Base-by-base conservation (phyloP, 2,329 filamentous ascomycete species). In the Aspergillus awamori region DNA sequence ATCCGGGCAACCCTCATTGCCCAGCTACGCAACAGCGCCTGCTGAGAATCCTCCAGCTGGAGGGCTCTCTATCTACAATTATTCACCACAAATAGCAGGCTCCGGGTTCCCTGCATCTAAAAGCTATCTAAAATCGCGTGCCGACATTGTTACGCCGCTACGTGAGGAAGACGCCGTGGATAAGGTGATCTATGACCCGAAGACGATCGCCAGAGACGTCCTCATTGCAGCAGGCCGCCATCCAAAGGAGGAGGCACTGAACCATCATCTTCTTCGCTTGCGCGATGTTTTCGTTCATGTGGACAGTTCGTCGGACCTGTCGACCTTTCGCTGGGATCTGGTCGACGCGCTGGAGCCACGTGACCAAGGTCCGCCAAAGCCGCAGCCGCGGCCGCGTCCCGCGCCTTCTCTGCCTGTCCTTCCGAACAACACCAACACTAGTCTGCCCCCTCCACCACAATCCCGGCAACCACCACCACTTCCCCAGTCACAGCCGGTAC, bases 181-280 rank as follows among this genome's bases (percentile, higher is more conserved):
- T 26, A 83, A 83, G 62, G 79, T 79, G 5, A 79, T 74, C 15
- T 90, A 90, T 68, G 81, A 89, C 67, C 80, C 83, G 1, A 80
- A 81, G 48, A 89, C 86, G 0, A 87, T 90, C 62, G 87, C 87
- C 4, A 77, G 86, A 54, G 86, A 89, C 69, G 80, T 90, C 6
- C 76, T 90, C 10, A 81, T 89, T 53, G 84, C 86, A 15, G 80
- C 85, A 11, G 86, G 86, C 15, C 82, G 83, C 60, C 87, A 89
- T 70, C 87, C 87, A 0, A 82, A 82, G 8, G 84, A 87, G 72
- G 75, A 81, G 26, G 74, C 79, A 2, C 73, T 90, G 38, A 90
- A 90, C 67, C 78, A 80, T 30, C 87, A 89, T 74, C 75, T 89
- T 61, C 78, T 82, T 58, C 68, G 77, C 36, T 70, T 86, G 7